These are phyloP conservation scores for Glycine latifolia DNA, from an alignment of 306 rosid genomes.

Conservation along the genomic window DNA sequence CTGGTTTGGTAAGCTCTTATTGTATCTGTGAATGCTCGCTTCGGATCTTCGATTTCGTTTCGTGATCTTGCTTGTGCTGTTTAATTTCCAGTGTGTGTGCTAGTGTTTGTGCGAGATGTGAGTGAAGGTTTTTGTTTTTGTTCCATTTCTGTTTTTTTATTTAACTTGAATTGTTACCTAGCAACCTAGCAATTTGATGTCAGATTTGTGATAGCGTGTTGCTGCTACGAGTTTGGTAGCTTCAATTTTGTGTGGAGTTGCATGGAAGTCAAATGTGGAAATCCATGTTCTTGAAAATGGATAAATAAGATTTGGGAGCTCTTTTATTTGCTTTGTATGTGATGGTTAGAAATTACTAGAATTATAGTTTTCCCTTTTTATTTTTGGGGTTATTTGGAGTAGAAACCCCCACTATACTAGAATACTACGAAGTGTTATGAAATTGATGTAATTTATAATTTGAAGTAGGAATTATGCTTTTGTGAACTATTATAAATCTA, in stretches of 20 bases:
- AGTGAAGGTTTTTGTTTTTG: neutral
- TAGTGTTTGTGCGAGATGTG: conserved; percentile 4
- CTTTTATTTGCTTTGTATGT: neutral
- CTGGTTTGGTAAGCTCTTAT: conserved; percentile 21
- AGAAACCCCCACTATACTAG: neutral
- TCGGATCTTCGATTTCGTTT: conserved; percentile 47
- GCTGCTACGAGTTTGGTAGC: neutral
- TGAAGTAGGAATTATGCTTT: neutral
- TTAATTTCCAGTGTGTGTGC: conserved; percentile 33
- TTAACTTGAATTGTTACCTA: neutral
- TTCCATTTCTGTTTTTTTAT: conserved; percentile 16
- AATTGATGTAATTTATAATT: conserved; percentile 18
- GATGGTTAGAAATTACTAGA: neutral
- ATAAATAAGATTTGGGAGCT: neutral
- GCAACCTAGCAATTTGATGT: conserved; percentile 17
- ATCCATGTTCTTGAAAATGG: neutral
- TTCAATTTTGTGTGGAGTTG: conserved; percentile 9
- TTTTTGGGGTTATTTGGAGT: neutral
- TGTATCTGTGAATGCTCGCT: conserved; percentile 10
- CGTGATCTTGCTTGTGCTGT: conserved; percentile 23
- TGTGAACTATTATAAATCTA: neutral
- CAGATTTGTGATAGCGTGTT: neutral
- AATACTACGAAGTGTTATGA: neutral
- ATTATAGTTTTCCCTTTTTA: neutral
- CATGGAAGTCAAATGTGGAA: neutral